Conservation (phyloP, 441 rosid genomes). For the Brassica hybrid region DNA sequence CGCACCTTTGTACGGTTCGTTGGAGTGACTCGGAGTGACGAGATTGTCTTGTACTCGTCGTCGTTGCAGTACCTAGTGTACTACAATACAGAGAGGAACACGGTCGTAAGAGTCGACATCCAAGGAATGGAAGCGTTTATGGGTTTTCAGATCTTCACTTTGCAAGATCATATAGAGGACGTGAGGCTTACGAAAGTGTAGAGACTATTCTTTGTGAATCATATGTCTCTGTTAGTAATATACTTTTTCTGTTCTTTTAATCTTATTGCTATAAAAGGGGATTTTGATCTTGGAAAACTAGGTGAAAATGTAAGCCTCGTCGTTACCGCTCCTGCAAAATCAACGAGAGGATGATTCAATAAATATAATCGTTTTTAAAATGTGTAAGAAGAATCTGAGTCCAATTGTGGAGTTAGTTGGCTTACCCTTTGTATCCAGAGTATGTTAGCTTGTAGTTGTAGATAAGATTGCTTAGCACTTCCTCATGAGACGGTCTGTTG, state of each 20-base stretch:
- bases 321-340: constrained; percentile 64
- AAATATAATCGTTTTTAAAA: not conserved
- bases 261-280: not conserved
- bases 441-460: constrained; percentile 76
- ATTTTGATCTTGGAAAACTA: not conserved
- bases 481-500: constrained; percentile 56
- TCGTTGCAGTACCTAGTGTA: not conserved
- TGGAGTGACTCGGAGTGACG: not conserved
- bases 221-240: too few species aligned
- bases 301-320: constrained; percentile 78
- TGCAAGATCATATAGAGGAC: not conserved
- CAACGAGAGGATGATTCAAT: not conserved
- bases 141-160: not conserved
- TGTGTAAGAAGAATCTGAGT: not conserved
- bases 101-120: not conserved
- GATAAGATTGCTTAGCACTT: constrained; percentile 69
- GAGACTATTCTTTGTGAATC: not conserved
- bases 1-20: not conserved
- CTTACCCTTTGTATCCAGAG: constrained; percentile 77
- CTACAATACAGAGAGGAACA: not conserved
- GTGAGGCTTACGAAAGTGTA: not conserved
- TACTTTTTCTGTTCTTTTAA: too few species aligned
- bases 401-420: not conserved
- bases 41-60: not conserved
- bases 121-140: not conserved